Conservation (phyloP, 306 rosid genomes). For the Quercus glauca region DNA sequence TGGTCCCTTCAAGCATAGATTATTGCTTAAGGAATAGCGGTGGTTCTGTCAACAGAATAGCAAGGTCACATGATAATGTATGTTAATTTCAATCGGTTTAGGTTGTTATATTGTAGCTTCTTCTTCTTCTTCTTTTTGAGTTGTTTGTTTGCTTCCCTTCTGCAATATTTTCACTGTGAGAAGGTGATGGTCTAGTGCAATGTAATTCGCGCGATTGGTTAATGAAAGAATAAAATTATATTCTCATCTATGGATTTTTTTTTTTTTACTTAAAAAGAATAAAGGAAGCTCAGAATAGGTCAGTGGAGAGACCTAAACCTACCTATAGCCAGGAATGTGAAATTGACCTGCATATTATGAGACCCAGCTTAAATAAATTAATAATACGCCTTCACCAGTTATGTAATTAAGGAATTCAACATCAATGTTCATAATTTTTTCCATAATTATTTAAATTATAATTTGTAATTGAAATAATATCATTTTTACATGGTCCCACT, state of each 20-base stretch:
- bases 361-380: not conserved
- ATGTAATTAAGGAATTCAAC: no score
- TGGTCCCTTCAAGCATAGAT: constrained; percentile 69
- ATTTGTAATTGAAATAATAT: no score
- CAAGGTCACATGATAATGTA: constrained; percentile 56
- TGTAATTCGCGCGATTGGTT: constrained; percentile 9
- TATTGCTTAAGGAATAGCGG: constrained; percentile 72
- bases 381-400: not conserved
- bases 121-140: not conserved
- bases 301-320: not conserved
- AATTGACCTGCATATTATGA: not conserved
- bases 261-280: not conserved
- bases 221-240: not conserved
- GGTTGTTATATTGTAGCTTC: not conserved
- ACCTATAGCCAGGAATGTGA: no score
- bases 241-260: no score
- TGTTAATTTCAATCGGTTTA: constrained; percentile 26
- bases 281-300: not conserved
- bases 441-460: no score
- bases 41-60: constrained; percentile 43
- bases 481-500: no score
- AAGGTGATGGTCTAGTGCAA: constrained; percentile 48
- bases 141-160: constrained; percentile 58
- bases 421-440: no score
- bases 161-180: constrained; percentile 36